Evolutionary conservation across 2,329 filamentous ascomycete species (phyloP).

Genomic region (Neopestalotiopsis clavispora): DNA sequence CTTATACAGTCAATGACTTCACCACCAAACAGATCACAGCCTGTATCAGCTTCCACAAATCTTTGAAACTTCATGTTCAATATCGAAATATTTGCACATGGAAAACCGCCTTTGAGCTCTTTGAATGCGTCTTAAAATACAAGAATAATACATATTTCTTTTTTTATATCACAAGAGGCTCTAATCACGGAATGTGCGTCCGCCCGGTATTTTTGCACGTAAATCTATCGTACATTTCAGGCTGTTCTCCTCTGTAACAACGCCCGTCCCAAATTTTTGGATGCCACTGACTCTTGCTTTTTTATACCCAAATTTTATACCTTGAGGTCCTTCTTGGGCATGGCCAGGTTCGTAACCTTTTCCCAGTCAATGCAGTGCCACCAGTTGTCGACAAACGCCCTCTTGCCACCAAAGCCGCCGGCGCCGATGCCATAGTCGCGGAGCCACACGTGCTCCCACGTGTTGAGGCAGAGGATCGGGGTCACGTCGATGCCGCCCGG

Average conservation of each 20-base stretch:
- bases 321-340: constrained; percentile 13
- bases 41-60: too few relatives aligned
- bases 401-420: constrained; percentile 73
- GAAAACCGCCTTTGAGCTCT: neutral
- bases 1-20: too few relatives aligned
- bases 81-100: neutral
- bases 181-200: neutral
- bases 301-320: neutral
- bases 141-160: constrained; percentile 15
- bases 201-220: neutral
- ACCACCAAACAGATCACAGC: too few relatives aligned
- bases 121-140: constrained; percentile 1
- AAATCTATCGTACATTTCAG: constrained; percentile 4
- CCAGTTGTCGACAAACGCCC: constrained; percentile 77
- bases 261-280: neutral
- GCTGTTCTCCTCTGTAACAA: neutral
- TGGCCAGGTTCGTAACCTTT: constrained; percentile 59
- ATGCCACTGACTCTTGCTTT: neutral
- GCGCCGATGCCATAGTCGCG: constrained; percentile 72
- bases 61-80: too few relatives aligned
- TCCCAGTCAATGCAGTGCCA: constrained; percentile 90
- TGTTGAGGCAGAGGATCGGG: constrained; percentile 89
- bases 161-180: constrained; percentile 9
- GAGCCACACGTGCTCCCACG: constrained; percentile 95
- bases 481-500: constrained; percentile 72